These are phyloP conservation scores for Chaetomiaceae sp. DNA, from an alignment of 2,329 filamentous ascomycete species.

Conservation along the genomic window DNA sequence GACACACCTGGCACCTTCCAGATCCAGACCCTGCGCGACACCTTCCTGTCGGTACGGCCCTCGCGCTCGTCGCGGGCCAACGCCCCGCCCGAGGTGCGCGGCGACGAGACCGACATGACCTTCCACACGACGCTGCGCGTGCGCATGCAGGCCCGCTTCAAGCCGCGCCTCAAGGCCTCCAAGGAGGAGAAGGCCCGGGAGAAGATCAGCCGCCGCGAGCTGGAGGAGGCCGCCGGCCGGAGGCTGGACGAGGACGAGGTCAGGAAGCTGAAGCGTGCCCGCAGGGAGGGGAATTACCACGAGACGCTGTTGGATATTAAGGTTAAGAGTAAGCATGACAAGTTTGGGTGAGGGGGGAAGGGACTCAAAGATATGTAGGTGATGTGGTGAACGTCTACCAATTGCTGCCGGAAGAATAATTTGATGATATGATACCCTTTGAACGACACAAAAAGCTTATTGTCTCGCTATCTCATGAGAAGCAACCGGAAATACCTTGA, in stretches of 20 bases:
- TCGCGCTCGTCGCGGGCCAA: constrained; percentile 45
- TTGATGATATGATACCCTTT: neutral
- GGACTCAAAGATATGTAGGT: neutral
- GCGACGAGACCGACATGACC: constrained; percentile 63
- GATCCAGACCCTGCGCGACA: constrained; percentile 67
- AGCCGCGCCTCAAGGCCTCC: constrained; percentile 70
- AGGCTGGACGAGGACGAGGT: constrained; percentile 81
- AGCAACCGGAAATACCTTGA: too few relatives aligned
- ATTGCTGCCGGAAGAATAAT: too few relatives aligned
- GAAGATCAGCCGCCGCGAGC: constrained; percentile 79
- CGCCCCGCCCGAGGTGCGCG: constrained; percentile 61
- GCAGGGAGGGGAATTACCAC: constrained; percentile 83
- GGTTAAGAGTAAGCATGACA: constrained; percentile 90
- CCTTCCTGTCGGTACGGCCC: constrained; percentile 61
- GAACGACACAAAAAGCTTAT: too few relatives aligned
- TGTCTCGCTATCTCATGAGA: too few relatives aligned
- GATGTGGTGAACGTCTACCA: too few relatives aligned
- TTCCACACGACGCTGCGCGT: constrained; percentile 72
- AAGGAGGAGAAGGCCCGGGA: constrained; percentile 80
- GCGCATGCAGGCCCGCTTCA: constrained; percentile 93
- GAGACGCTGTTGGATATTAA: constrained; percentile 81
- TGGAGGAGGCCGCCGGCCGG: constrained; percentile 76
- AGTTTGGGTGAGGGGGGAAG: constrained; percentile 49
- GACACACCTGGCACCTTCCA: constrained; percentile 68
- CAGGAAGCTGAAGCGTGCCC: constrained; percentile 72